Conservation (phyloP, 768 basidiomycete species). For the Thelephora aurantiotincta region DNA sequence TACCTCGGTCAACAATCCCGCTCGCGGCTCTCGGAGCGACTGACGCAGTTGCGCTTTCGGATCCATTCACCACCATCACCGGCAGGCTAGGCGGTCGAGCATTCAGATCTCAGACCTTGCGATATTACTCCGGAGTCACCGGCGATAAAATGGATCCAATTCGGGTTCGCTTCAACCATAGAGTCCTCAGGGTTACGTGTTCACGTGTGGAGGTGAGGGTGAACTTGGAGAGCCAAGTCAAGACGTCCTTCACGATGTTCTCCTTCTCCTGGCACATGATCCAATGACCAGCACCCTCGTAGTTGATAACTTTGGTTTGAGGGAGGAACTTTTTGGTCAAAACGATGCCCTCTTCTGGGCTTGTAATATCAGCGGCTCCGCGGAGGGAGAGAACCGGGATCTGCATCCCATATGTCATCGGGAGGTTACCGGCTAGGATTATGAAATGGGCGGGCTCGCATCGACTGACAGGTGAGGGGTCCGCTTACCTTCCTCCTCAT, state of each 20-base stretch:
- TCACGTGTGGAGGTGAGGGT: background rate
- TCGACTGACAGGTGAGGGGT: background rate
- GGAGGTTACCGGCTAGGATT: conserved; percentile 27
- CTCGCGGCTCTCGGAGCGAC: too few species aligned
- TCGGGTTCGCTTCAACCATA: background rate
- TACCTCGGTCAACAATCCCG: too few species aligned
- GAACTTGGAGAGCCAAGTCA: conserved; percentile 1
- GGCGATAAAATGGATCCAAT: too few species aligned
- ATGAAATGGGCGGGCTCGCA: conserved; percentile 4
- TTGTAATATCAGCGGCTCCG: conserved; percentile 41
- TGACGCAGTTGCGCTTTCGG: too few species aligned
- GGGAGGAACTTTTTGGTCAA: conserved; percentile 36
- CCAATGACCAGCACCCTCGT: conserved; percentile 56
- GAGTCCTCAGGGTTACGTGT: background rate
- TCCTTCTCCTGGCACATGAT: conserved; percentile 49
- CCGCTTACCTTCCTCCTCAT: conserved; percentile 41
- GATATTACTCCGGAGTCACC: too few species aligned
- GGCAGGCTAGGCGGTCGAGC: too few species aligned
- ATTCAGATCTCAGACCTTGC: too few species aligned
- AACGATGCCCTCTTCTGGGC: conserved; percentile 23
- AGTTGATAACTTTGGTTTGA: conserved; percentile 31
- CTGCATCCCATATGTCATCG: conserved; percentile 25
- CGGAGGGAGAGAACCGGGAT: conserved; percentile 50
- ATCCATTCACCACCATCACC: too few species aligned
- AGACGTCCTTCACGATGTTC: conserved; percentile 26